These are phyloP conservation scores for Oryza meyeriana DNA, from an alignment of 176 grass and related monocot genomes.

Conservation along the genomic window DNA sequence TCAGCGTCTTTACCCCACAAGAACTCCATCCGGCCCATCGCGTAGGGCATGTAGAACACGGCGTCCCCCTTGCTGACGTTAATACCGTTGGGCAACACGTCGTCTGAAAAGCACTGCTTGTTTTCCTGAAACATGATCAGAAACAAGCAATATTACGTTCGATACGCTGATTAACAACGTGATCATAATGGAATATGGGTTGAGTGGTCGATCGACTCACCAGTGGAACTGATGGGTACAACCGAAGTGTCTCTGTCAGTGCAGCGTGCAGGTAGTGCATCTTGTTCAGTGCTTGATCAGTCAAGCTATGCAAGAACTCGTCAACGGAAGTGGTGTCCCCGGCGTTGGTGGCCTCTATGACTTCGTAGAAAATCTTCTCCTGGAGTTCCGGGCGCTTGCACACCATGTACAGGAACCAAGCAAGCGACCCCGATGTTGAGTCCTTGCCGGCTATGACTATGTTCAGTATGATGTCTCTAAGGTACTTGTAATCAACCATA, in stretches of 20 bases:
- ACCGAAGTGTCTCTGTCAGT: constrained; percentile 53
- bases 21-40: constrained; percentile 70
- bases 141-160: background rate
- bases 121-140: constrained; percentile 33
- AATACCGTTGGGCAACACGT: constrained; percentile 49
- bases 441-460: constrained; percentile 71
- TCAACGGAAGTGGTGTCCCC: constrained; percentile 17
- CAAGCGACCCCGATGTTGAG: constrained; percentile 38
- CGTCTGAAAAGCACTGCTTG: constrained; percentile 65
- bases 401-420: constrained; percentile 75
- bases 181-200: background rate
- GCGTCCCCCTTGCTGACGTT: constrained; percentile 54
- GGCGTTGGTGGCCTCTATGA: background rate
- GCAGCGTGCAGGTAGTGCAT: constrained; percentile 67
- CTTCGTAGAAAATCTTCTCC: constrained; percentile 49
- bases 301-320: constrained; percentile 45
- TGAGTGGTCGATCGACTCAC: constrained; percentile 33
- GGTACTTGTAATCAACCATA: constrained; percentile 43
- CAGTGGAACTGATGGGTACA: constrained; percentile 58
- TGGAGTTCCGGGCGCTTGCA: constrained; percentile 57
- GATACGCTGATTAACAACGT: too few species aligned
- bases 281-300: constrained; percentile 58
- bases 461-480: constrained; percentile 62
- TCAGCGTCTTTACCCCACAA: constrained; percentile 64
- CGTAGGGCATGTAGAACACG: constrained; percentile 59